Evolutionary conservation across 2,329 filamentous ascomycete species (phyloP), one percentile per base, ranked within the genome.

Genomic region (Sporothrix euskadiensis): DNA sequence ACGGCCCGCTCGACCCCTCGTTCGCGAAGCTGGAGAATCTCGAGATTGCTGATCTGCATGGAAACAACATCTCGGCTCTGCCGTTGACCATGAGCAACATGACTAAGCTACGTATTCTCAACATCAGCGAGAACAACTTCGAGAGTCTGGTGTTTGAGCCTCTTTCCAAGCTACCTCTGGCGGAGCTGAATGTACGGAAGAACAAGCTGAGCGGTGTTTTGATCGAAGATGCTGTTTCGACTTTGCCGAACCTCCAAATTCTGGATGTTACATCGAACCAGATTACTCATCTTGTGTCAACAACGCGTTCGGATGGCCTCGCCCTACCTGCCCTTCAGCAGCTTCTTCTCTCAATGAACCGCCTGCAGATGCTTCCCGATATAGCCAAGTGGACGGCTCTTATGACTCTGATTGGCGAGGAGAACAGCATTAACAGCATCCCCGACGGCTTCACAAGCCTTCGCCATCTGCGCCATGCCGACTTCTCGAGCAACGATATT

Each of bases 401-500:
- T 5, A 81, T 91, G 49, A 94, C 91, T 0, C 83, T 99, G 12
- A 86, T 90, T 1, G 91, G 91, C 0, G 92, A 95, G 69, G 93
- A 97, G 77, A 99, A 99, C 79, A 91, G 87, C 77, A 88, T 99
- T 32, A 84, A 87, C 1, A 84, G 86, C 3, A 85, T 98, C n/a
- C 96, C 95, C 0, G 85, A 89, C 41, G 94, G 94, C 0, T 92
- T 98, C 76, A 85, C 87, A 0, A 84, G 83, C 1, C 85, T 98
- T 0, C 82, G 86, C 49, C 90, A 88, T 73, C 82, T 98, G 16
- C 90, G 90, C 69, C 91, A 90, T 73, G 92, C 91, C 41, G 94
- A 98, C 80, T 91, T 98, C 76, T 92, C 92, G 0, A 90, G 91
- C 77, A 99, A 99, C 79, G 90, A 96, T 76, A 89, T 99, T 66